phyloP scores from a whole-genome alignment of 2,329 filamentous ascomycete species.

The Didymella keratinophila region DNA sequence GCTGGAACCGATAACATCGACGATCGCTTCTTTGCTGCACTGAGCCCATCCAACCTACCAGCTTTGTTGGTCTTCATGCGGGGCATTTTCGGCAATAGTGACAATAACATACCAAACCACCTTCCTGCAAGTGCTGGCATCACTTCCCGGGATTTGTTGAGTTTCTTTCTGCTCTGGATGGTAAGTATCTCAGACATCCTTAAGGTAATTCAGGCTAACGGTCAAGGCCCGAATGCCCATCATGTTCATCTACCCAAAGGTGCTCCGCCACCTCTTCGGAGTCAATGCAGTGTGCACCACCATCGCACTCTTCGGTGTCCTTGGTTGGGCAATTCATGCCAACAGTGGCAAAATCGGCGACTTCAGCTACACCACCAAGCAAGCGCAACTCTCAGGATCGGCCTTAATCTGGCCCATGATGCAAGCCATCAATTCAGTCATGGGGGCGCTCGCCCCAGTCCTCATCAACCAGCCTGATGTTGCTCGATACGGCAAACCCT shows the following conservation, averaged over 20 bases:
- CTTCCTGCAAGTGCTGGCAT: constrained; percentile 54
- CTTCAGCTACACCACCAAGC: constrained; percentile 30
- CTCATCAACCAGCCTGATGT: constrained; percentile 34
- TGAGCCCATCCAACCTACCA: constrained; percentile 35
- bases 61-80: constrained; percentile 36
- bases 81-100: constrained; percentile 30
- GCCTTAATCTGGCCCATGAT: constrained; percentile 31
- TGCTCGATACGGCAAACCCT: constrained; percentile 32
- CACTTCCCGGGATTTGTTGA: constrained; percentile 44
- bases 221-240: constrained; percentile 33
- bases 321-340: constrained; percentile 31
- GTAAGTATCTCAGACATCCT: constrained; percentile 5
- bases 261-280: constrained; percentile 32
- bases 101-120: constrained; percentile 53
- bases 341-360: constrained; percentile 31
- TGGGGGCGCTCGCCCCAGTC: constrained; percentile 30
- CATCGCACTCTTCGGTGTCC: constrained; percentile 26
- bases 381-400: constrained; percentile 26
- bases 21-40: constrained; percentile 35
- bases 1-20: constrained; percentile 42
- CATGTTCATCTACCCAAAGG: constrained; percentile 38
- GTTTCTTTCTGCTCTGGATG: constrained; percentile 38
- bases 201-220: not conserved
- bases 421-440: constrained; percentile 33
- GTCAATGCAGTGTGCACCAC: constrained; percentile 31